A percentile compares a stretch with the other conserved stretches of the same genome.
These are phyloP conservation scores for Cyberlindnera nakhonratchasimensis DNA, from an alignment of 805 yeast genomes.

Conservation along the genomic window DNA sequence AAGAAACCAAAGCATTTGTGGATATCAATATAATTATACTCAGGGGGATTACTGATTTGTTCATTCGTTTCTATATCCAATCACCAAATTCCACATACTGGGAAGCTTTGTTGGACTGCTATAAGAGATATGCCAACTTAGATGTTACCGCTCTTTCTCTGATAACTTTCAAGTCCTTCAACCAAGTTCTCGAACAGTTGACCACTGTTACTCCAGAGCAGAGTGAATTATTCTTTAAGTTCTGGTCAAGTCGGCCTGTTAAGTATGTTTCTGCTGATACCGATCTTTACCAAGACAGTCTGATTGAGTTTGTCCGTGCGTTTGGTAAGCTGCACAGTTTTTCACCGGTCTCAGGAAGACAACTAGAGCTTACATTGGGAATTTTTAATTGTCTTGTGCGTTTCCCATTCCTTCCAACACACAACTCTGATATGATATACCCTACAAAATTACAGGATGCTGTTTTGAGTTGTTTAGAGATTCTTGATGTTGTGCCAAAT, in stretches of 20 bases:
- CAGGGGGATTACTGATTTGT: slow-evolving; percentile 64
- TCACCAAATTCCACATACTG: slow-evolving; percentile 43
- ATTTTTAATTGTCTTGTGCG: slow-evolving; percentile 62
- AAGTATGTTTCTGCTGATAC: slow-evolving; percentile 39
- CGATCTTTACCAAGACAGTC: slow-evolving; percentile 53
- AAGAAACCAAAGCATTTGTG: slow-evolving; percentile 41
- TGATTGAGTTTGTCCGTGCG: slow-evolving; percentile 51
- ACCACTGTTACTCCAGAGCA: slow-evolving; percentile 31
- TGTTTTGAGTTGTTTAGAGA: slow-evolving; percentile 47
- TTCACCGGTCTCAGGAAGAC: slow-evolving; percentile 29
- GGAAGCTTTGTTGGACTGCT: slow-evolving; percentile 51
- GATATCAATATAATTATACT: slow-evolving; percentile 62
- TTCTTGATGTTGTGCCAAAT: slow-evolving; percentile 32
- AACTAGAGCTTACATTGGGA: slow-evolving; percentile 49
- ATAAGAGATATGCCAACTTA: slow-evolving; percentile 37
- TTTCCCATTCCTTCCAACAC: slow-evolving; percentile 68
- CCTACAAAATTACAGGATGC: slow-evolving; percentile 63
- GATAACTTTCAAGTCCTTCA: slow-evolving; percentile 51
- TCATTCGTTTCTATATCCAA: slow-evolving; percentile 45
- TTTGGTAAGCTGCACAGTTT: slow-evolving; percentile 48
- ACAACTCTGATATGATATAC: slow-evolving; percentile 48
- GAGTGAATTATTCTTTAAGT: slow-evolving; percentile 40
- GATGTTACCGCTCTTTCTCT: slow-evolving; percentile 52
- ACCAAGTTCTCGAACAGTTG: slow-evolving; percentile 42
- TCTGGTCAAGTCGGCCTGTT: slow-evolving; percentile 47